Percentiles rank a stretch among this genome's conserved stretches.
Evolutionary conservation across 2,329 filamentous ascomycete genomes (phyloP).

Genomic region (Shiraia sp.): DNA sequence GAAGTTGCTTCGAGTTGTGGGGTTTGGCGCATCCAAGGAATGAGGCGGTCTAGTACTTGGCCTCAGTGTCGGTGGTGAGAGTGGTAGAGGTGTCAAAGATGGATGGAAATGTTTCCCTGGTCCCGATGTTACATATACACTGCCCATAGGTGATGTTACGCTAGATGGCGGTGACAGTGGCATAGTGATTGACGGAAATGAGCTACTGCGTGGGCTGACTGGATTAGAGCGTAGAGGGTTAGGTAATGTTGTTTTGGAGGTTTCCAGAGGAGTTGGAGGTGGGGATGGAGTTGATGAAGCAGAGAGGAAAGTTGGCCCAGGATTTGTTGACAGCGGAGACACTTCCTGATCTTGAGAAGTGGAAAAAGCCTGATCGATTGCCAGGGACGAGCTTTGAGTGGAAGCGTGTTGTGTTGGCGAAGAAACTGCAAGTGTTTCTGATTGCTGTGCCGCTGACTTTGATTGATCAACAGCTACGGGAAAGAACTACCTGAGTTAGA

Average conservation of each 20-base stretch:
- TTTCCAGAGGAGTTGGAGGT: slow-evolving; percentile 31
- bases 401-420: slow-evolving; percentile 14
- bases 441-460: slow-evolving; percentile 13
- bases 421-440: slow-evolving; percentile 22
- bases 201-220: slow-evolving; percentile 12
- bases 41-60: slow-evolving; percentile 38
- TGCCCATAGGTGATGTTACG: slow-evolving; percentile 17
- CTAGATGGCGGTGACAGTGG: slow-evolving; percentile 31
- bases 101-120: slow-evolving; percentile 25
- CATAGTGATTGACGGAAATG: slow-evolving; percentile 23
- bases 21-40: slow-evolving; percentile 37
- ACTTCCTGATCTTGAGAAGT: slow-evolving; percentile 16
- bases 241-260: slow-evolving; percentile 27
- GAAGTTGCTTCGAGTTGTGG: slow-evolving; percentile 37
- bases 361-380: slow-evolving; percentile 20
- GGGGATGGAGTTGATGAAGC: slow-evolving; percentile 40
- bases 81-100: slow-evolving; percentile 32
- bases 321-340: slow-evolving; percentile 17
- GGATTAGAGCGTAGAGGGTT: slow-evolving; percentile 29
- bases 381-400: slow-evolving; percentile 20
- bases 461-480: slow-evolving; percentile 15
- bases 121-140: slow-evolving; percentile 4
- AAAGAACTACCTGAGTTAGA: slow-evolving; percentile 34
- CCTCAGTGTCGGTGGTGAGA: slow-evolving; percentile 39
- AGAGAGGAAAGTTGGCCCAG: slow-evolving; percentile 40